phyloP scores from a whole-genome alignment of 257 asterid genomes.

The Leonotis leonurus region DNA sequence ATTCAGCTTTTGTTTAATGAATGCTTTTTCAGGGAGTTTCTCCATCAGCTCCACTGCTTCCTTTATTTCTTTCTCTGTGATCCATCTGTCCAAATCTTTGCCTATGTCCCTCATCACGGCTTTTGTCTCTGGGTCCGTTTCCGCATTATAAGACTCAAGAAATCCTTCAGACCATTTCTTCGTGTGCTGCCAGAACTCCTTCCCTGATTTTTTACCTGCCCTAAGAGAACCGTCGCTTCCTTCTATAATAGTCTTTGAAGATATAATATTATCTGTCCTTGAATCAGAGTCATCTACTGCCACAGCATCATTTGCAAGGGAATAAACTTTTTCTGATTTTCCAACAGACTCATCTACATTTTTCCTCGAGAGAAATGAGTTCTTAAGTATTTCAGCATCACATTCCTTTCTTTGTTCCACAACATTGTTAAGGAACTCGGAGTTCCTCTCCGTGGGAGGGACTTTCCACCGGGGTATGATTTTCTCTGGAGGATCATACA shows the following conservation, averaged over 20 bases:
- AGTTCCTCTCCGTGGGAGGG: conserved; percentile 64
- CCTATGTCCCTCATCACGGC: conserved; percentile 74
- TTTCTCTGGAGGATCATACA: conserved; percentile 83
- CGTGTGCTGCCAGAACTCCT: conserved; percentile 93
- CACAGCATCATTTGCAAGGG: conserved; percentile 20
- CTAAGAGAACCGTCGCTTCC: conserved; percentile 82
- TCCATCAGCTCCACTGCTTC: conserved; percentile 77
- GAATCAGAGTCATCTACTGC: conserved; percentile 19
- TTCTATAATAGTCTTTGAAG: conserved; percentile 67
- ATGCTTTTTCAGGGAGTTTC: conserved; percentile 66
- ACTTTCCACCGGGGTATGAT: conserved; percentile 84
- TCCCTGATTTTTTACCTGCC: conserved; percentile 74
- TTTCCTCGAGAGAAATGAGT: conserved; percentile 31
- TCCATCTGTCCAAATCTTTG: conserved; percentile 91
- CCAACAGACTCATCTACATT: conserved; percentile 16
- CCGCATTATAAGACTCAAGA: conserved; percentile 72
- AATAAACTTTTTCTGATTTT: conserved; percentile 36
- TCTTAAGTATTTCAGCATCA: conserved; percentile 32
- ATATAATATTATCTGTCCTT: conserved; percentile 22
- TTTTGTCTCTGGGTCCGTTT: conserved; percentile 77
- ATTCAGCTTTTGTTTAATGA: conserved; percentile 59
- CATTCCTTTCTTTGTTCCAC: conserved; percentile 36
- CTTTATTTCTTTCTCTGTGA: conserved; percentile 85
- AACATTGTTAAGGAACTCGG: conserved; percentile 51
- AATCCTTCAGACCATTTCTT: conserved; percentile 93